Evolutionary conservation across 192 early-diverging fungal genomes (phyloP).

Genomic region (Backusella morwellensis): DNA sequence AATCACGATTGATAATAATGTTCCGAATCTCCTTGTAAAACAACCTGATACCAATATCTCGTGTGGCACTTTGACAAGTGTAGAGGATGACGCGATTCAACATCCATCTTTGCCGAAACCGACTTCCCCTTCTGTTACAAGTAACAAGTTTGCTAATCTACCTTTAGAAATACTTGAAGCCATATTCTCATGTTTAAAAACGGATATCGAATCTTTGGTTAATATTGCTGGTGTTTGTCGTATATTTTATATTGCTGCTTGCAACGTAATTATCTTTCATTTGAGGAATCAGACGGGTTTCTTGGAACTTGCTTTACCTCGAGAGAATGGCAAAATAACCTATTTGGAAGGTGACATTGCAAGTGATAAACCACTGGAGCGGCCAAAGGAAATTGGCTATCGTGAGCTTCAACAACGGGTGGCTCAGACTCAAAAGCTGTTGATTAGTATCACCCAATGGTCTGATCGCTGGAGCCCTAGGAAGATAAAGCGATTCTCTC

Average conservation of each 20-base stretch:
- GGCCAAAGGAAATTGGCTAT: conserved; percentile 14
- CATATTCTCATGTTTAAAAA: conserved; percentile 12
- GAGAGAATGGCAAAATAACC: conserved; percentile 1
- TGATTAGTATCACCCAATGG: conserved; percentile 12
- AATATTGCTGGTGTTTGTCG: conserved; percentile 1
- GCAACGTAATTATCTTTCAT: conserved; percentile 9
- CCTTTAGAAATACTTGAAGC: conserved; percentile 23
- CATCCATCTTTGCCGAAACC: background rate
- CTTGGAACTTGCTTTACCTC: conserved; percentile 10
- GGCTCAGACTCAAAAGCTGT: background rate
- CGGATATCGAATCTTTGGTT: conserved; percentile 13
- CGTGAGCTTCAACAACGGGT: conserved; percentile 21
- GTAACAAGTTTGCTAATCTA: background rate
- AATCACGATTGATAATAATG: background rate
- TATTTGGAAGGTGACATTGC: conserved; percentile 12
- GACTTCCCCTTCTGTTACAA: background rate
- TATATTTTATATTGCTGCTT: conserved; percentile 20
- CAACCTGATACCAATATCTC: background rate
- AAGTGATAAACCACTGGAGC: conserved; percentile 3
- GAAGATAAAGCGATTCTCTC: conserved; percentile 1
- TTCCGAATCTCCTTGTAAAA: background rate
- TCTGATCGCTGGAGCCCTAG: conserved; percentile 21
- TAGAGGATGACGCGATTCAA: background rate
- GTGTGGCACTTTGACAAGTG: background rate
- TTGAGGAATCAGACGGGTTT: conserved; percentile 7